Base-by-base conservation (phyloP, 176 grass and related monocot genomes). In the Hordeum vulgare region DNA sequence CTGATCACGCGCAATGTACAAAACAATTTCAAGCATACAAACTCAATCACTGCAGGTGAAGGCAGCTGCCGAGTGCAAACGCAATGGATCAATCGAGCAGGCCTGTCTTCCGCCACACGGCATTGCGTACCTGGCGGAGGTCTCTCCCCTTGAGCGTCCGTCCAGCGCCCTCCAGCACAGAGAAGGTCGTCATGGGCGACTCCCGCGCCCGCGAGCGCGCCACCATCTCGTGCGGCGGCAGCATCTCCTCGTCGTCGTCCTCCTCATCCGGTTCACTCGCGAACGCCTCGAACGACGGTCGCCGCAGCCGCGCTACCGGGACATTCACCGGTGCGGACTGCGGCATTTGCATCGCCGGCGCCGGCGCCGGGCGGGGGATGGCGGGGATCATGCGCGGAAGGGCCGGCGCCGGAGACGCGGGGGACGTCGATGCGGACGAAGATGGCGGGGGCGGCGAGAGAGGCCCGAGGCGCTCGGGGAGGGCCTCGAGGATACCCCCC, bases 131-230 rank as follows among this genome's bases (percentile, higher is more conserved):
- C 81, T 90, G 89, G 68, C 84, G 87, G 69, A 96, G 93, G 70
- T 99, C 96, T 74, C 96, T 88, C 35, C 96, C 96, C 78, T 99
- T 99, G 17, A 96, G 91, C 18, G 89, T 99, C 75, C 91, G 83
- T 4, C 96, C 93, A 1, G 89, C 89, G 37, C 93, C 93, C 81
- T 96, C 93, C 75, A 90, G 86, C 61, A 96, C 75, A 2, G 91
- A 99, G 78, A 89, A 99, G 11, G 93, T 95, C 27, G 89, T 93
- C 89, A 88, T 83, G 28, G 89, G 87, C 56, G 85, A 94, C 40
- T 89, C 89, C 86, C 76, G 81, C 26, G 90, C 84, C 35, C 75
- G 77, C 5, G 76, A 56, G 69, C 85, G 87, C 31, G 85, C 93
- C 41, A 96, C 89, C 71, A 95, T 79, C 80, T 96, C 91, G 76